These are phyloP conservation scores for Ceratocystis huliohia DNA, from an alignment of 2,329 filamentous ascomycete genomes.

Conservation along the genomic window DNA sequence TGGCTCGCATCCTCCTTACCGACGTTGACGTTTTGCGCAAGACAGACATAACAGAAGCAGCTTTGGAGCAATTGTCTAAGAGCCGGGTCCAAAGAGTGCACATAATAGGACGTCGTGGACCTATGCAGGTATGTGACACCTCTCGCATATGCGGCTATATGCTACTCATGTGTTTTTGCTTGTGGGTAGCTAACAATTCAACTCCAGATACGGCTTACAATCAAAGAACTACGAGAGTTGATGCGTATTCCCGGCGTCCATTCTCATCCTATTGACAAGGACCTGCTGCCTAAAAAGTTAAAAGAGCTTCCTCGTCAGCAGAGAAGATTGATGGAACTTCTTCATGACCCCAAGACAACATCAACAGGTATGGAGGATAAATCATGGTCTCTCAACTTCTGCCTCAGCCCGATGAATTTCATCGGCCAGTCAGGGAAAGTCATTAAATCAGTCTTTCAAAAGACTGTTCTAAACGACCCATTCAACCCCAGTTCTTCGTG, in stretches of 20 bases:
- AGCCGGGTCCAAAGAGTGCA: slow-evolving; percentile 69
- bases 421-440: slow-evolving; percentile 42
- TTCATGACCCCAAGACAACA: slow-evolving; percentile 49
- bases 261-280: slow-evolving; percentile 55
- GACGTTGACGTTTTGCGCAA: slow-evolving; percentile 58
- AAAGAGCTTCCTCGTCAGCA: slow-evolving; percentile 61
- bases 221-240: slow-evolving; percentile 84
- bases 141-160: no score
- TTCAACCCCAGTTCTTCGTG: slow-evolving; percentile 42
- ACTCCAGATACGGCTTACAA: slow-evolving; percentile 71
- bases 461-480: slow-evolving; percentile 42
- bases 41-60: slow-evolving; percentile 82
- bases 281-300: slow-evolving; percentile 54
- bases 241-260: slow-evolving; percentile 60
- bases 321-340: slow-evolving; percentile 65
- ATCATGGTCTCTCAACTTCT: slow-evolving; percentile 76
- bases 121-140: slow-evolving; percentile 52
- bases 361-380: slow-evolving; percentile 40
- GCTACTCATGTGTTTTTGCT: not conserved
- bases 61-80: slow-evolving; percentile 56
- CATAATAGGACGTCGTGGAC: slow-evolving; percentile 79
- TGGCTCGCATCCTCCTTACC: slow-evolving; percentile 74
- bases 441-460: slow-evolving; percentile 54
- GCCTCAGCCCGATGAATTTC: slow-evolving; percentile 65
- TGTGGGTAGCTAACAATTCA: slow-evolving; percentile 17